Conservation (phyloP, 257 asterid genomes). For the Solanum paucissectum region DNA sequence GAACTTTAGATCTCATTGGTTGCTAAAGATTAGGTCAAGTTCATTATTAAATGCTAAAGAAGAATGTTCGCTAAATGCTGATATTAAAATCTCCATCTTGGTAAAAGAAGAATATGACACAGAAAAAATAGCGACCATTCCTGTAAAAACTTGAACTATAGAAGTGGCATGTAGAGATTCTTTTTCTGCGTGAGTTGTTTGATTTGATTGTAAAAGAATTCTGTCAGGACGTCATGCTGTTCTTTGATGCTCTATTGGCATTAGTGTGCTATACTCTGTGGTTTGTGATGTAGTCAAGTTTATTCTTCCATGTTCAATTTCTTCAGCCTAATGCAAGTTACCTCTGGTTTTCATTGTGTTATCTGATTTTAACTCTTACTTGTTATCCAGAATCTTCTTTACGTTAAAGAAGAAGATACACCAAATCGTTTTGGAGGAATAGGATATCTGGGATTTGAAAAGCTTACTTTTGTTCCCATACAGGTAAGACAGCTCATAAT, state of each 20-base stretch:
- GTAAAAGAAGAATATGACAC: background rate
- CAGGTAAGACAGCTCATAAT: slow-evolving; percentile 42
- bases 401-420: slow-evolving; percentile 61
- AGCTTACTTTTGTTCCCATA: slow-evolving; percentile 89
- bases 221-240: background rate
- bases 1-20: background rate
- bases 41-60: background rate
- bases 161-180: background rate
- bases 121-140: background rate
- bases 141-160: background rate
- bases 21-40: background rate
- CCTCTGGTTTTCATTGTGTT: background rate
- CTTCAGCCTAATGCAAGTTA: background rate
- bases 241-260: background rate
- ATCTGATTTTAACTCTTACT: slow-evolving; percentile 5
- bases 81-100: background rate
- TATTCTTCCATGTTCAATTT: background rate
- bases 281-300: background rate
- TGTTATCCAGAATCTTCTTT: slow-evolving; percentile 71
- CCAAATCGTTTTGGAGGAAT: slow-evolving; percentile 86
- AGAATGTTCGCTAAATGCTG: background rate
- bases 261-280: background rate
- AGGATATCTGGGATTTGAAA: slow-evolving; percentile 81
- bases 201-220: background rate
- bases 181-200: background rate